Evolutionary conservation across 2,329 filamentous ascomycete species (phyloP).

Genomic region (Daldinia eschscholtzii): DNA sequence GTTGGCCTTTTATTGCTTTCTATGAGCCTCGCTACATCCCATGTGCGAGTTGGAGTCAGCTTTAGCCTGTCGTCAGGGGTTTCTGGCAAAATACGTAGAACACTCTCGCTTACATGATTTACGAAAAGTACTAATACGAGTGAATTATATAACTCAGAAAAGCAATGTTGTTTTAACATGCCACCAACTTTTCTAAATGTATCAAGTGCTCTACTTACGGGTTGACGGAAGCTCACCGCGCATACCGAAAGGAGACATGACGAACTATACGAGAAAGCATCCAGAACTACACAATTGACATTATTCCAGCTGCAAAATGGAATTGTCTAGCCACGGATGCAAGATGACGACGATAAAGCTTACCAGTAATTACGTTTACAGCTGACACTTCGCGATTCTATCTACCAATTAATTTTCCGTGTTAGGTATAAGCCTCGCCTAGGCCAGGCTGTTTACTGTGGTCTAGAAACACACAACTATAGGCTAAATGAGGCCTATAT

Average conservation of each 20-base stretch:
- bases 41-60: conserved; percentile 15
- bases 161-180: background rate
- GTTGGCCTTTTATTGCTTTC: background rate
- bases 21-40: background rate
- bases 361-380: conserved; percentile 11
- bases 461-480: conserved; percentile 35
- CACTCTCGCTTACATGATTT: background rate
- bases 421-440: conserved; percentile 24
- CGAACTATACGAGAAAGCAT: background rate
- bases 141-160: background rate
- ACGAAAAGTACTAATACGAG: background rate
- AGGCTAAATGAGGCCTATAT: conserved; percentile 40
- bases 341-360: background rate
- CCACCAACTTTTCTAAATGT: background rate
- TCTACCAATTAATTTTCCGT: conserved; percentile 19
- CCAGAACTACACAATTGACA: background rate
- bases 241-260: conserved; percentile 3
- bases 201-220: background rate
- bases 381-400: conserved; percentile 10
- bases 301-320: conserved; percentile 12
- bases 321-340: conserved; percentile 4
- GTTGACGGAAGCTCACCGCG: background rate
- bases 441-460: conserved; percentile 23
- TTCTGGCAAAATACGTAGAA: conserved; percentile 37
- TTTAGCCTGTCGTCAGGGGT: conserved; percentile 15